Evolutionary conservation across 1,284 basidiomycete species (phyloP).

Genomic region (Trichosporon inkin): DNA sequence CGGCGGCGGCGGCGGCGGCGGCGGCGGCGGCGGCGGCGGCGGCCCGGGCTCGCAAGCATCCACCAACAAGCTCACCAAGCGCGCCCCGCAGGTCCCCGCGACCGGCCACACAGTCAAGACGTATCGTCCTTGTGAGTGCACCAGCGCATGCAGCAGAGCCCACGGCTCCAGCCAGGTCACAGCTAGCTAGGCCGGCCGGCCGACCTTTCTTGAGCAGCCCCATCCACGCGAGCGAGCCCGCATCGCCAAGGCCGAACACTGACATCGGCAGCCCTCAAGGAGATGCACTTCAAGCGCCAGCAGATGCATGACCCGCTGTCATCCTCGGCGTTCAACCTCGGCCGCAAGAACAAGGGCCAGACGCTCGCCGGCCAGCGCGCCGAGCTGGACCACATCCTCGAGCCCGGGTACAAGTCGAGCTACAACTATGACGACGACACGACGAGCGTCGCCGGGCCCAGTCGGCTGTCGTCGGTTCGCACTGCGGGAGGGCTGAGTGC

Average conservation of each 20-base stretch:
- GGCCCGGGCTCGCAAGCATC: neutral
- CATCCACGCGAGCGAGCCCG: too few relatives aligned
- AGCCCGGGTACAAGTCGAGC: slow-evolving; percentile 38
- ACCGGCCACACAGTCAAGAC: slow-evolving; percentile 41
- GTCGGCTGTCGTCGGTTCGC: slow-evolving; percentile 25
- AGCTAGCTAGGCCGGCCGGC: too few relatives aligned
- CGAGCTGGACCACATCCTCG: slow-evolving; percentile 45
- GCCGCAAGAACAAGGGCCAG: slow-evolving; percentile 36
- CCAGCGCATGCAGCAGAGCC: too few relatives aligned
- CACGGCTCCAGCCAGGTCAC: neutral
- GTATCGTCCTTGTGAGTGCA: slow-evolving; percentile 42
- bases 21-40: too few relatives aligned
- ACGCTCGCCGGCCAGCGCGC: slow-evolving; percentile 38
- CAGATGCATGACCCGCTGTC: slow-evolving; percentile 40
- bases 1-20: too few relatives aligned
- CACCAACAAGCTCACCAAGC: slow-evolving; percentile 5
- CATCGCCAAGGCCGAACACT: neutral
- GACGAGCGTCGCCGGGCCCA: slow-evolving; percentile 33
- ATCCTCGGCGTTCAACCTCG: slow-evolving; percentile 37
- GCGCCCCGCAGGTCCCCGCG: neutral
- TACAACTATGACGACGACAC: slow-evolving; percentile 27
- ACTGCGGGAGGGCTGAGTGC: slow-evolving; percentile 35
- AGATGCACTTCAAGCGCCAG: slow-evolving; percentile 39
- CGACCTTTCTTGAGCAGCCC: too few relatives aligned
- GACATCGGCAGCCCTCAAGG: slow-evolving; percentile 24